Evolutionary conservation across 257 asterid species (phyloP).

Genomic region (Lithospermum erythrorhizon): DNA sequence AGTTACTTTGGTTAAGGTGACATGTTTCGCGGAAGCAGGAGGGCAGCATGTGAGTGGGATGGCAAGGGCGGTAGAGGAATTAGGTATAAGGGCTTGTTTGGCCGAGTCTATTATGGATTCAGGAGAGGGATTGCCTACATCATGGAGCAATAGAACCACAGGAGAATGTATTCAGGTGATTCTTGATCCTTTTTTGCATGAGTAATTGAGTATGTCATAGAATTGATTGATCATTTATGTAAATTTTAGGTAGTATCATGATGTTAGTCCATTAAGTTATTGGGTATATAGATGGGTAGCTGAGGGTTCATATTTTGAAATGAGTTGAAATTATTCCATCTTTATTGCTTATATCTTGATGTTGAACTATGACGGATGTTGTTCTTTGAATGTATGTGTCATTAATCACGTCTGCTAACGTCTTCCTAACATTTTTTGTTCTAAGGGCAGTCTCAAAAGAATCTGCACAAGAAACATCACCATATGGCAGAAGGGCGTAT

Average conservation of each 20-base stretch:
- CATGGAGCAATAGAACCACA: slow-evolving; percentile 51
- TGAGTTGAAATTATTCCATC: not conserved
- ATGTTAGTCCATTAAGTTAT: not conserved
- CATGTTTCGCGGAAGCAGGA: slow-evolving; percentile 81
- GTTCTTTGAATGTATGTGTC: not conserved
- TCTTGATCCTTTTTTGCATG: not conserved
- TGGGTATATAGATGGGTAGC: no score
- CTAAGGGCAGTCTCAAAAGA: slow-evolving; percentile 51
- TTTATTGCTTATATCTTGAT: not conserved
- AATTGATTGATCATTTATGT: not conserved
- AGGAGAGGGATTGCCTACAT: slow-evolving; percentile 63
- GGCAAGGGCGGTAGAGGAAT: slow-evolving; percentile 56
- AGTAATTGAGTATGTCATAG: not conserved
- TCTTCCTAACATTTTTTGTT: not conserved
- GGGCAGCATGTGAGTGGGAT: slow-evolving; percentile 72
- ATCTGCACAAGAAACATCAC: slow-evolving; percentile 46
- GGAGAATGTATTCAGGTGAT: slow-evolving; percentile 58
- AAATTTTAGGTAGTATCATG: not conserved
- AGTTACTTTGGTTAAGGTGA: slow-evolving; percentile 35
- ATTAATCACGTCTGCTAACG: not conserved
- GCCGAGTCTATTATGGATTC: slow-evolving; percentile 67
- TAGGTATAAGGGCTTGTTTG: slow-evolving; percentile 73
- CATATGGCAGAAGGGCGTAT: slow-evolving; percentile 66
- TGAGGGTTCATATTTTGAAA: no score
- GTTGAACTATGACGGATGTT: not conserved